Conservation (phyloP, 2,329 filamentous ascomycete species). For the Talaromyces sp. region DNA sequence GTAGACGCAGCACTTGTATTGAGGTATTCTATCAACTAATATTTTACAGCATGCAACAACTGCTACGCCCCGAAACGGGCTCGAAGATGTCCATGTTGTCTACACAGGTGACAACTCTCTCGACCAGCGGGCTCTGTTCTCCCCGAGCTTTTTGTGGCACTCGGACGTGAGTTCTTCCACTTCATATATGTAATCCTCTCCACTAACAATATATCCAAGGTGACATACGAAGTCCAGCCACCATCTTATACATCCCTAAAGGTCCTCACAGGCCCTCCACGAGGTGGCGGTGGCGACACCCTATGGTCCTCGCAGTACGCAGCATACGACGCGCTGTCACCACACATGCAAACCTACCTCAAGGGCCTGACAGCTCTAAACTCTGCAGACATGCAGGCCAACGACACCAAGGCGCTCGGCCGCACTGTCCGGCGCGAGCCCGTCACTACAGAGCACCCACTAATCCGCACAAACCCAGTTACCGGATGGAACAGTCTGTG, state of each 20-base stretch:
- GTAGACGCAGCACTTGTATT: background rate
- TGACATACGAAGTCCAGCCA: slow-evolving; percentile 53
- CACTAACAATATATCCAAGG: slow-evolving; percentile 22
- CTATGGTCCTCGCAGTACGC: slow-evolving; percentile 55
- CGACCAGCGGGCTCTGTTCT: slow-evolving; percentile 50
- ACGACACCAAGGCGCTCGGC: slow-evolving; percentile 45
- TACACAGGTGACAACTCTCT: slow-evolving; percentile 48
- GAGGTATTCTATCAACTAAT: slow-evolving; percentile 7
- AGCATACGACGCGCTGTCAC: slow-evolving; percentile 51
- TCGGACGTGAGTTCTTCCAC: slow-evolving; percentile 39
- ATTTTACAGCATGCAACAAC: slow-evolving; percentile 46
- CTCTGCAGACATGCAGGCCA: slow-evolving; percentile 50
- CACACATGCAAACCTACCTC: slow-evolving; percentile 53
- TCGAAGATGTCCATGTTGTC: slow-evolving; percentile 54
- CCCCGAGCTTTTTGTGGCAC: slow-evolving; percentile 52
- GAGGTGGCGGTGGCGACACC: slow-evolving; percentile 52
- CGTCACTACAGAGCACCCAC: slow-evolving; percentile 50
- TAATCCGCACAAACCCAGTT: slow-evolving; percentile 55
- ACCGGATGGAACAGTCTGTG: slow-evolving; percentile 58
- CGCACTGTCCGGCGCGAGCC: slow-evolving; percentile 48
- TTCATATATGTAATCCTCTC: background rate
- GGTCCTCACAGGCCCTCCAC: slow-evolving; percentile 48
- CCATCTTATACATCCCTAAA: slow-evolving; percentile 54
- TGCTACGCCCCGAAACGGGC: slow-evolving; percentile 43
- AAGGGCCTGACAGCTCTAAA: slow-evolving; percentile 52